Evolutionary conservation across 176 grass and related monocot species (phyloP), one percentile per base, ranked within the genome.

Genomic region (Thinopyrum elongatum): DNA sequence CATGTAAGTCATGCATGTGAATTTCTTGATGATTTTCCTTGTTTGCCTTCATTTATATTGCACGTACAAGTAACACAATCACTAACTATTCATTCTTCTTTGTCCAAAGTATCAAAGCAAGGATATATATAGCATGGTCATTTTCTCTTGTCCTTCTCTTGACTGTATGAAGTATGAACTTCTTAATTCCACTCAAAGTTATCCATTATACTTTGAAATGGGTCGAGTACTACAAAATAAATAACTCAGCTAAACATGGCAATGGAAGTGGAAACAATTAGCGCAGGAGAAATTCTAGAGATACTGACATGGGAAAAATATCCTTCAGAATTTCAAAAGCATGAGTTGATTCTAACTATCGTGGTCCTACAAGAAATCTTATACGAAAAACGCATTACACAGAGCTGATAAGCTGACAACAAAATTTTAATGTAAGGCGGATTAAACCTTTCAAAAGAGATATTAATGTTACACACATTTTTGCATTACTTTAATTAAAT

Each of bases 171-270:
- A 28, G 23, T 28, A 74, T 49, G 14, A 47, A 28, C 14, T 10
- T 29, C 13, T 75, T 75, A 29, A 49, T 19, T 36, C 26, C 15
- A 51, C 3, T 75, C 72, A 75, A 29, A 75, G 49, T 10, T 49
- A 30, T 21, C 17, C 17, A 34, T 36, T 10, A 36, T 49, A 30
- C 70, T 29, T 75, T 29, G 15, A 51, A 51, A 76, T 21, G 16
- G 8, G 0, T 74, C 15, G 44, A 30, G 26, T 74, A 65, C 13
- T 23, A 76, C 59, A 65, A 21, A 87, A 59, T 83, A 73, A 57
- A 55, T 70, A 39, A n/a, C n/a, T 14, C 65, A 79, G 46, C 68
- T 75, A 70, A 66, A 66, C 75, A 86, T 67, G 83, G 34, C 11
- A 86, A 61, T 12, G 58, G 49, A 62, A 36, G 3, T 26, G 13